Percentiles rank a stretch among this genome's conserved stretches.
Evolutionary conservation across 129 eudicot species (phyloP).

Genomic region (Glebionis coronaria): DNA sequence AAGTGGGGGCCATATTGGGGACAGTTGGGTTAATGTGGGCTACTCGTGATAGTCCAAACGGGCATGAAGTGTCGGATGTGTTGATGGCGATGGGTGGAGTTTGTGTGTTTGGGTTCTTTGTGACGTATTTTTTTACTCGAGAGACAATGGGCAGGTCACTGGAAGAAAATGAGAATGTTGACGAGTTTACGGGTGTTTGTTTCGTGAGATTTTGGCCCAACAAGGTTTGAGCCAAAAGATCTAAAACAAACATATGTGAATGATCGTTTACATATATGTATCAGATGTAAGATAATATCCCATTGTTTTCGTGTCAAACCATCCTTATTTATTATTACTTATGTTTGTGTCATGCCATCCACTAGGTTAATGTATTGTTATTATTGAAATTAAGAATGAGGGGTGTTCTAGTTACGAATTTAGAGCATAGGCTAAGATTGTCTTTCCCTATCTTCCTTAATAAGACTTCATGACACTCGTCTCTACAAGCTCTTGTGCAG

Average conservation of each 20-base stretch:
- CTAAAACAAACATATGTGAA: slow-evolving; percentile 2
- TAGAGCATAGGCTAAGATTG: too few relatives aligned
- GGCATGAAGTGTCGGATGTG: slow-evolving; percentile 32
- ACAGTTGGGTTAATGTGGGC: slow-evolving; percentile 47
- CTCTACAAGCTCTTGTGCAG: too few relatives aligned
- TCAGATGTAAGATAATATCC: not conserved
- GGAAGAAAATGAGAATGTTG: slow-evolving; percentile 64
- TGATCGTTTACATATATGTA: not conserved
- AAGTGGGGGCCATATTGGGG: slow-evolving; percentile 53
- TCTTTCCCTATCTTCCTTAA: too few relatives aligned
- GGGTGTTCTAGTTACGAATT: not conserved
- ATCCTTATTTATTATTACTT: too few relatives aligned
- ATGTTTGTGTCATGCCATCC: not conserved
- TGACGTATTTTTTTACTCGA: slow-evolving; percentile 50
- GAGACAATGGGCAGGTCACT: slow-evolving; percentile 64
- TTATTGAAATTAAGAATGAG: not conserved
- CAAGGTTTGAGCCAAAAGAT: slow-evolving; percentile 6
- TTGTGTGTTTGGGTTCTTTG: slow-evolving; percentile 43
- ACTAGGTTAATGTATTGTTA: not conserved
- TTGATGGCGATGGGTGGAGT: slow-evolving; percentile 43
- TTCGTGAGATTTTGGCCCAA: slow-evolving; percentile 38
- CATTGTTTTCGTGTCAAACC: not conserved
- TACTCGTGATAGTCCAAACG: slow-evolving; percentile 29
- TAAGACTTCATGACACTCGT: too few relatives aligned
- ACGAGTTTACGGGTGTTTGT: slow-evolving; percentile 29